phyloP scores from a whole-genome alignment of 306 rosid genomes.

The Crataegus laevigata region DNA sequence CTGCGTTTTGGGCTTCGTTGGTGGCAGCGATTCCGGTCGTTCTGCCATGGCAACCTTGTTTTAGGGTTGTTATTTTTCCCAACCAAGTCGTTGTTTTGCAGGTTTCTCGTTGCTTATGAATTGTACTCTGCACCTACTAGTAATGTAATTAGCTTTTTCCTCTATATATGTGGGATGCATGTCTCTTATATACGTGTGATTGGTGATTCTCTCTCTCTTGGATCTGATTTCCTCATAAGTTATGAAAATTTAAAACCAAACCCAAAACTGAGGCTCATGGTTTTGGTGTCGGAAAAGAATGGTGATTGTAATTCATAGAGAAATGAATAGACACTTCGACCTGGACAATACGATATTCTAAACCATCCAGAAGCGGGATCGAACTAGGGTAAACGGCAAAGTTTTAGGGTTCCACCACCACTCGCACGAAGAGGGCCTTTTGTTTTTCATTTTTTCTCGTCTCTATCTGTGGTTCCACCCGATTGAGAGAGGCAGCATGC shows the following conservation, averaged over 20 bases:
- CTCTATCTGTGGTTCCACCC: not conserved
- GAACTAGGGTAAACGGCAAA: not conserved
- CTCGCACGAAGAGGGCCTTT: too few relatives aligned
- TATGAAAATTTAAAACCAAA: not conserved
- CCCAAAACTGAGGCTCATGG: not conserved
- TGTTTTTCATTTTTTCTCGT: too few relatives aligned
- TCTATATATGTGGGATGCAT: not conserved
- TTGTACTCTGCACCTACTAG: not conserved
- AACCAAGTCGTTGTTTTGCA: conserved; percentile 1
- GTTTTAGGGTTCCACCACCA: not conserved
- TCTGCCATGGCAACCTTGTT: conserved; percentile 8
- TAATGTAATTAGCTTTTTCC: not conserved
- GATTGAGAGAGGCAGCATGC: not conserved
- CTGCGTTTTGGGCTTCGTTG: not conserved
- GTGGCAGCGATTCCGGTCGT: not conserved
- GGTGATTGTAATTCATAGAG: not conserved
- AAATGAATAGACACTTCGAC: not conserved
- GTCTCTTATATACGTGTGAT: not conserved
- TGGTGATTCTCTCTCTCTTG: not conserved
- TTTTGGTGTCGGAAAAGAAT: not conserved
- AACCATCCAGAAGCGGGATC: rapidly evolving
- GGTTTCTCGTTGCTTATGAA: not conserved
- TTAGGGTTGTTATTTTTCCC: not conserved
- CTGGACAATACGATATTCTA: too few relatives aligned
- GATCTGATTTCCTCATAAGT: not conserved